Base-by-base conservation (phyloP, 2,329 filamentous ascomycete species). In the Microdochium nivale region DNA sequence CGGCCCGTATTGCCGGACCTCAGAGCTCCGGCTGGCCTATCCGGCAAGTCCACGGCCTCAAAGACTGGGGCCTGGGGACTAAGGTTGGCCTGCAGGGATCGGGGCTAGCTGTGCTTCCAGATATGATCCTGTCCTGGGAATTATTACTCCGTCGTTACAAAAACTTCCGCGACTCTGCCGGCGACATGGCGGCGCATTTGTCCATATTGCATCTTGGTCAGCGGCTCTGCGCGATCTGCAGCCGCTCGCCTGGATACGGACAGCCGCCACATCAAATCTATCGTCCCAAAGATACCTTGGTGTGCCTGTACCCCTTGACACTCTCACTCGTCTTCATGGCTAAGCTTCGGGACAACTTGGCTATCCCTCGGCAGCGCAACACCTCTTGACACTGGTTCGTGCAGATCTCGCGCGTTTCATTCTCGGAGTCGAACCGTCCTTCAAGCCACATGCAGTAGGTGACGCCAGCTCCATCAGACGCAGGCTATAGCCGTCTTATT, bases 121-220 rank as follows among this genome's bases (percentile, higher is more conserved):
- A 19, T 16, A 16, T 4, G 16, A 14, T 37, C 7, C 33, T 37
- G 33, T 19, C 16, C 14, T 16, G 33, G 5, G n/a, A 37, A 5
- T 37, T 25, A 37, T 40, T 27, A 33, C 48, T 44, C 40, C 30
- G 30, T 27, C 25, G 48, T 21, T n/a, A n/a, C 48, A 49, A 49
- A 49, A 40, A 49, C 25, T 35, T 33, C 19, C 47, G 19, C 25
- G 47, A 49, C 23, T 32, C 24, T 30, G 46, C 23, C 24, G 25
- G n/a, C 47, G 25, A 16, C 25, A 32, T 27, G 13, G 49, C 51
- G 51, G 51, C 47, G 56, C 52, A 27, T 53, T 63, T 65, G 32
- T 47, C 27, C 49, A 4, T 47, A 35, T 24, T 56, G 52, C 50
- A 25, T 51, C 25, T 49, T 51, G 51, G 21, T 55, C 44, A 5